These are phyloP conservation scores for Quercus lobata DNA, from an alignment of 331 rosid species.

Conservation along the genomic window DNA sequence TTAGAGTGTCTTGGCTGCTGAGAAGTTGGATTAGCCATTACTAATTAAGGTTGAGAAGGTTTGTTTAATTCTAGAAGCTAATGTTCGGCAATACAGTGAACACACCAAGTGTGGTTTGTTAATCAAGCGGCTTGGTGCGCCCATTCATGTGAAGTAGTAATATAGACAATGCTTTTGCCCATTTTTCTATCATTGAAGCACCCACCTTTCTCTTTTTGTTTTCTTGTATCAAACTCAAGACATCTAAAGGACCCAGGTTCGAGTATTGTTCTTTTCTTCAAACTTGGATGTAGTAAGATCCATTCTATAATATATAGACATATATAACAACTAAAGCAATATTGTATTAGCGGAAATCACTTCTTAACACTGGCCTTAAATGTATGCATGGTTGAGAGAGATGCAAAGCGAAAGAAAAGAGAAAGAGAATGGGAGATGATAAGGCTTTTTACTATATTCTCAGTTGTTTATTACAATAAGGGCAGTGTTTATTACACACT, in stretches of 20 bases:
- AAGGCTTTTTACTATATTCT: too few species aligned
- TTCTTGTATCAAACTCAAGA: constrained; percentile 69
- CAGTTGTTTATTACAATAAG: too few species aligned
- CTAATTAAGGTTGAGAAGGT: neutral
- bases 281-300: constrained; percentile 19
- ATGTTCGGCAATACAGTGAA: too few species aligned
- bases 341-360: too few species aligned
- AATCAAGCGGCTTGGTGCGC: neutral
- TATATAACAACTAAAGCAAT: too few species aligned
- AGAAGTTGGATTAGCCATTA: constrained; percentile 1
- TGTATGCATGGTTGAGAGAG: too few species aligned
- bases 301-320: neutral
- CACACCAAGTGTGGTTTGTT: too few species aligned
- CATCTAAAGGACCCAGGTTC: constrained; percentile 31
- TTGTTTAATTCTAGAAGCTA: neutral
- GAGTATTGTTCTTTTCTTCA: constrained; percentile 44
- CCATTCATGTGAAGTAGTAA: neutral
- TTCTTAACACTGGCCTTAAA: too few species aligned
- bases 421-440: too few species aligned
- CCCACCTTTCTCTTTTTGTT: constrained; percentile 35
- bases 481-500: too few species aligned
- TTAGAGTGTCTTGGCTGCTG: constrained; percentile 6
- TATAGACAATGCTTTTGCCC: neutral
- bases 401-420: too few species aligned
- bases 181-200: neutral